Percentiles rank a stretch among this genome's conserved stretches.
These are phyloP conservation scores for Chloris gayana DNA, from an alignment of 176 grass and related monocot species.

Conservation along the genomic window DNA sequence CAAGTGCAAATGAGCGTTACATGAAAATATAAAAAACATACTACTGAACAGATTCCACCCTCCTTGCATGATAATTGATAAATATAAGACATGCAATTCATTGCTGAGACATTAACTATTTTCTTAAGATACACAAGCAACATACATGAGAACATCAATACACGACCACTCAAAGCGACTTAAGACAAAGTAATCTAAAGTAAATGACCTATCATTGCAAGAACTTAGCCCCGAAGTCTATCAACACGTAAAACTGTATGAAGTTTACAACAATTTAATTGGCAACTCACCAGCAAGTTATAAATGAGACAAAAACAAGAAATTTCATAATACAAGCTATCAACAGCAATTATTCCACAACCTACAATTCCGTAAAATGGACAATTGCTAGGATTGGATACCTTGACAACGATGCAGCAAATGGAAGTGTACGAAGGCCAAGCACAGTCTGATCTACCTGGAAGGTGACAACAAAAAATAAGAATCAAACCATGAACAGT, in stretches of 20 bases:
- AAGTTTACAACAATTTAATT: neutral
- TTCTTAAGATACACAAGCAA: neutral
- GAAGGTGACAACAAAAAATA: conserved; percentile 1
- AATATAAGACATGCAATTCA: neutral
- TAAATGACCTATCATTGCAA: neutral
- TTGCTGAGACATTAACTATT: neutral
- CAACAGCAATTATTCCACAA: neutral
- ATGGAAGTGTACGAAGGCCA: neutral
- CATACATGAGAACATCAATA: neutral
- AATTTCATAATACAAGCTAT: neutral
- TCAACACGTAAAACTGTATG: no score
- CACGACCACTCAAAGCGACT: neutral
- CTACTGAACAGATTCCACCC: neutral
- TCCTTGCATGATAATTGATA: neutral
- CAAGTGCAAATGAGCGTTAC: neutral
- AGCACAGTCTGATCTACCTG: neutral
- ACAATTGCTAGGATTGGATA: neutral
- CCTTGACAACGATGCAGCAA: conserved; percentile 19
- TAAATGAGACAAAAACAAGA: neutral
- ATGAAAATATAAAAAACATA: neutral
- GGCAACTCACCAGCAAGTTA: neutral
- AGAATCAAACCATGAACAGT: neutral
- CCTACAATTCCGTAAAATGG: neutral
- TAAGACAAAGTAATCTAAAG: neutral
- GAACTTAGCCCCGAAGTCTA: neutral